phyloP scores from a whole-genome alignment of 495 filamentous ascomycete genomes.

The Hypomontagnella submonticulosa region DNA sequence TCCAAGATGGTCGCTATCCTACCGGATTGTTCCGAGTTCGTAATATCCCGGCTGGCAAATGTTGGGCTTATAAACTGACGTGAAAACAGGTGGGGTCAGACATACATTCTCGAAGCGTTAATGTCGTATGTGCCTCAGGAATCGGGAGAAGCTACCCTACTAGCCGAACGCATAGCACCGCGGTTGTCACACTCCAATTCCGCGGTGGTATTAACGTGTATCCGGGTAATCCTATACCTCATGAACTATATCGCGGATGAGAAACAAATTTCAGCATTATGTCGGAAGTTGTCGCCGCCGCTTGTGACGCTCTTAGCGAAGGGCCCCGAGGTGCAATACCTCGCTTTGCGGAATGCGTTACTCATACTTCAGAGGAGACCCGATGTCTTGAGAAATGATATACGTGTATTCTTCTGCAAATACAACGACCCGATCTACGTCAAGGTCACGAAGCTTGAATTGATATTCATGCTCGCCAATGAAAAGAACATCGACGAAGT shows the following conservation, averaged over 20 bases:
- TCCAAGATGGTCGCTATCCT: conserved; percentile 98
- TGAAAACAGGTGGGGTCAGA: conserved; percentile 88
- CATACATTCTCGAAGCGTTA: conserved; percentile 96
- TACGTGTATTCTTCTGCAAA: conserved; percentile 99
- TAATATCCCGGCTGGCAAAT: conserved; percentile 16
- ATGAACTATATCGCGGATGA: conserved; percentile 99
- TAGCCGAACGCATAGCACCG: conserved; percentile 93
- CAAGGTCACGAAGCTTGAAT: conserved; percentile 98
- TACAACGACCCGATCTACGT: conserved; percentile 99
- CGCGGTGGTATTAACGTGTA: conserved; percentile 93
- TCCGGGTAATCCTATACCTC: conserved; percentile 94
- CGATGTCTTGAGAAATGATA: conserved; percentile 95
- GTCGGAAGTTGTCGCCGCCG: conserved; percentile 93
- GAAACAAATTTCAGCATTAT: conserved; percentile 88
- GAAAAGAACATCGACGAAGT: conserved; percentile 97
- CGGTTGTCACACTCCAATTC: conserved; percentile 96
- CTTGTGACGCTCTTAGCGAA: conserved; percentile 96
- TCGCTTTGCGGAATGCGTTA: conserved; percentile 92
- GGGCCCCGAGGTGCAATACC: conserved; percentile 96
- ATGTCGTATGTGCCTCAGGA: conserved; percentile 99
- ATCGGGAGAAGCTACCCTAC: conserved; percentile 81
- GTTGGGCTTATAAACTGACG: conserved; percentile 39
- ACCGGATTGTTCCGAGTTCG: conserved; percentile 96
- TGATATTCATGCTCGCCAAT: conserved; percentile 98
- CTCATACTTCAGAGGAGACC: conserved; percentile 93